phyloP scores from a whole-genome alignment of 176 grass and related monocot genomes.

The Hordeum marinum region DNA sequence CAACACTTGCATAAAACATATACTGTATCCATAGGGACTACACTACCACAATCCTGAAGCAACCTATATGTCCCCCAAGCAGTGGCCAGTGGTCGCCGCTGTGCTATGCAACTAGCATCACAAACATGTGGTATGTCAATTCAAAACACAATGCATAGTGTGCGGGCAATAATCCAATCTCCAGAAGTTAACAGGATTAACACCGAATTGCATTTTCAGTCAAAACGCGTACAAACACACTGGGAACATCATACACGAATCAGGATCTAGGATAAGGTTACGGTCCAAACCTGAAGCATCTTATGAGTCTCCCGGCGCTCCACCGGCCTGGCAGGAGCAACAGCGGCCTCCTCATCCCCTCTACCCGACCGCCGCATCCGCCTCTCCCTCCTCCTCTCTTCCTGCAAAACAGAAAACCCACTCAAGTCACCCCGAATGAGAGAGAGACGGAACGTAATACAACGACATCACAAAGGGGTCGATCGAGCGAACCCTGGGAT shows the following conservation, averaged over 20 bases:
- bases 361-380: conserved; percentile 17
- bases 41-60: not conserved
- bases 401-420: not conserved
- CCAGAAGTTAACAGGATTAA: not conserved
- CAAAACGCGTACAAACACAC: not conserved
- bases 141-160: not conserved
- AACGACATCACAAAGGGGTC: not conserved
- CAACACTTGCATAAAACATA: not conserved
- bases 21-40: not conserved
- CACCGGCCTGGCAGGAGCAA: not conserved
- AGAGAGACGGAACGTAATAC: not conserved
- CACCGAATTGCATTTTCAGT: not conserved
- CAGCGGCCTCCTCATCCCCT: conserved; percentile 2
- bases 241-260: not conserved
- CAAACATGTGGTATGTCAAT: not conserved
- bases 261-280: not conserved
- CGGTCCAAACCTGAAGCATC: conserved; percentile 66
- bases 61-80: not conserved
- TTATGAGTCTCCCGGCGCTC: conserved; percentile 77
- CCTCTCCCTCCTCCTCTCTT: conserved; percentile 25
- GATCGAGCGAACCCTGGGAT: conserved; percentile 37
- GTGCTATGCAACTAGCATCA: not conserved
- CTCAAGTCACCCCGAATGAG: not conserved
- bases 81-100: not conserved
- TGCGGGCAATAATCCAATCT: not conserved